Evolutionary conservation across 2,329 filamentous ascomycete species (phyloP), one percentile per base, ranked within the genome.

Genomic region (Acephala macrosclerotiorum): DNA sequence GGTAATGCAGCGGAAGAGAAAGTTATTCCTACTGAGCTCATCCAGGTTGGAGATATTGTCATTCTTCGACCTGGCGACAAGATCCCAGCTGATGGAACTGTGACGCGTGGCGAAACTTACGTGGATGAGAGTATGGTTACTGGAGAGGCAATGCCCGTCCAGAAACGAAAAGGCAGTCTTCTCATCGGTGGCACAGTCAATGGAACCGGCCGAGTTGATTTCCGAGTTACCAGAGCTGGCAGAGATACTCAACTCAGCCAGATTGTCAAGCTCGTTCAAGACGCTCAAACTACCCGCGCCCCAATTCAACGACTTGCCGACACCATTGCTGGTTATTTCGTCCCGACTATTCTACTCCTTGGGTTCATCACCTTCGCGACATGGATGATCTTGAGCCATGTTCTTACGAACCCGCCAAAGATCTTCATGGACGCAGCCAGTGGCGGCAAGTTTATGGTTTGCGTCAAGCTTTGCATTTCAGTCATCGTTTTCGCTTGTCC

Each of bases 91-190:
- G 96, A 99, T 76, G 96, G 96, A 57, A 85, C 88, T 9, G 87
- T 99, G 60, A 93, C 93, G 63, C 89, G 91, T 61, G 96, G 96
- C 36, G 93, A 97, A 79, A 97, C 93, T 40, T 97, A 96, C 74
- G 88, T 97, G 25, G 94, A 99, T 71, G 96, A 99, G 80, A 97
- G 94, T 76, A 98, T 98, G 95, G 94, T 99, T 58, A 99, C 96
- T 6, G 96, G 96, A 70, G 96, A 99, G 80, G 92, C 96, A 2
- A 95, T 97, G 86, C 95, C 96, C 0, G 94, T 98, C 40, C 89
- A 93, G 73, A 99, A 99, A 80, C 90, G 87, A 71, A 90, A 92
- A 73, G 93, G 92, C 9, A 89, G 89, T 71, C 80, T 87, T 51
- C 82, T 99, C 64, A 96, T 98, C 77, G 96, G 94, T 59, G 96